Conservation (phyloP, 257 asterid genomes). For the Salvia miltiorrhiza region DNA sequence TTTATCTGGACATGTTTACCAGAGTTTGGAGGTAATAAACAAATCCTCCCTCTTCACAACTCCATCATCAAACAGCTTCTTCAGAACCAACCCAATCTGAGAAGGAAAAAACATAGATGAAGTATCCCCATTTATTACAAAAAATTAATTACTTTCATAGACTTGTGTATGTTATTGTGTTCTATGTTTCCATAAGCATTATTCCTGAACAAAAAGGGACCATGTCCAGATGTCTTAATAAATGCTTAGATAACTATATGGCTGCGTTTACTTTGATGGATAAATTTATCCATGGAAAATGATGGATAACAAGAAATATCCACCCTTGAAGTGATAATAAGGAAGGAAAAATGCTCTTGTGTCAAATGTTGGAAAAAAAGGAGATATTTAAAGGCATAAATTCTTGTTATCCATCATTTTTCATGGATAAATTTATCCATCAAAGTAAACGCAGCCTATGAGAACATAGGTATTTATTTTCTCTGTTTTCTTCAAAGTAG, state of each 20-base stretch:
- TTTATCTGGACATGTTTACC: constrained; percentile 34
- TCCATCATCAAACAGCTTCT: constrained; percentile 69
- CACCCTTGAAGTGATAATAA: too few relatives aligned
- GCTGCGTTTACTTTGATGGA: too few relatives aligned
- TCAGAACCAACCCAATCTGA: constrained; percentile 67
- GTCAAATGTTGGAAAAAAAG: too few relatives aligned
- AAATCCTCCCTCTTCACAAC: constrained; percentile 76
- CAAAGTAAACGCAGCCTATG: too few relatives aligned
- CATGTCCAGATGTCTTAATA: neutral
- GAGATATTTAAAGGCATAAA: too few relatives aligned
- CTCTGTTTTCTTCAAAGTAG: neutral
- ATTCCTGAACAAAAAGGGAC: neutral
- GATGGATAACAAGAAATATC: too few relatives aligned
- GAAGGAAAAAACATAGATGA: neutral
- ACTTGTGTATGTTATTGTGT: neutral
- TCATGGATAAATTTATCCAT: too few relatives aligned
- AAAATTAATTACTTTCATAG: neutral
- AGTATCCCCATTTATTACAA: neutral
- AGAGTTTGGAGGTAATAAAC: constrained; percentile 80
- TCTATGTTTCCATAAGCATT: neutral
- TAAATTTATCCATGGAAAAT: too few relatives aligned
- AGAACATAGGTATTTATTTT: neutral
- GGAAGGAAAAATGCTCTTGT: too few relatives aligned
- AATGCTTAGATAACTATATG: neutral
- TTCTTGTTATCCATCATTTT: too few relatives aligned